Evolutionary conservation across 495 filamentous ascomycete genomes (phyloP), one percentile per base, ranked within the genome.

Genomic region (Hyaloscypha hepaticicola): DNA sequence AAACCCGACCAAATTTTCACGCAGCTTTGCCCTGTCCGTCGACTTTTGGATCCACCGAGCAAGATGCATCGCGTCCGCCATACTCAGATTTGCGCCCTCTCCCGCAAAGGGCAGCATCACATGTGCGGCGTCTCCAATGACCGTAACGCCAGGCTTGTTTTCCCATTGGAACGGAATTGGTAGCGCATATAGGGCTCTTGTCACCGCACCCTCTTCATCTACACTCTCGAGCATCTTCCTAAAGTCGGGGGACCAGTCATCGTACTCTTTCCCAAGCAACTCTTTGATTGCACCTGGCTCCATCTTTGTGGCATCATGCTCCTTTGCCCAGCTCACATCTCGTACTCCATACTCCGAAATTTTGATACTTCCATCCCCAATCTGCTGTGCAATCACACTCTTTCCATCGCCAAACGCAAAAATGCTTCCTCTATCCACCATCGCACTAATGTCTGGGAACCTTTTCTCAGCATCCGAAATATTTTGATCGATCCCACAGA

Each of bases 71-170:
- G 86, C 80, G 67, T 89, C 85, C 58, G 76, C 73, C 69, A 87
- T 76, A 2, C 82, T 85, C 5, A 79, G 60, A 63, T 88, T 87
- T 27, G 86, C 82, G 3, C 85, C 85, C 50, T 85, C 83, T 1
- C 85, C 86, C 0, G 80, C 84, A 68, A 82, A 86, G 1, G 86
- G 85, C 3, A 79, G 76, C 84, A 86, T 87, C 38, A 88, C 60
- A 68, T 88, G 84, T 11, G 86, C 86, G 0, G 86, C 84, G 74
- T 88, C 86, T 14, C 86, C 86, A 60, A 88, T 76, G 11, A 89
- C 68, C 4, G 86, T 87, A 8, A 79, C 75, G 19, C 80, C 78
- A 9, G 68, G 55, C 19, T 70, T 71, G 64, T 82, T 79, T 48
- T 78, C 66, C 84, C 85, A 88, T 12, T 61, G 67, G 56, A 74